Base-by-base conservation (phyloP, 768 basidiomycete species). In the Rubroboletus pulcherrimus region DNA sequence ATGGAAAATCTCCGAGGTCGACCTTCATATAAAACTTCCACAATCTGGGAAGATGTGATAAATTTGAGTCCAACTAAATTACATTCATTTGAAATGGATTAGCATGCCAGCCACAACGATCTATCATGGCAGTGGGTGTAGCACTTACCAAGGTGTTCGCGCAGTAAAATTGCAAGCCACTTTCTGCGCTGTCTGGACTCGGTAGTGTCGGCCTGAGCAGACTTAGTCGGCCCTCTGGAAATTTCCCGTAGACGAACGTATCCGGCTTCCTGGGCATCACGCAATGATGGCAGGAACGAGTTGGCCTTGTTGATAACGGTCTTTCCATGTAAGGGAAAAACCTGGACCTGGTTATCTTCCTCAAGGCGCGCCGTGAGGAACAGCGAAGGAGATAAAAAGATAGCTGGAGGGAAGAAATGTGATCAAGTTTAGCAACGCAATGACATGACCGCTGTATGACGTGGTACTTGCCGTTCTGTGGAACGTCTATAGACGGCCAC, bases 401-500 rank as follows among this genome's bases (percentile, higher is more conserved):
- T 71, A 60, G 71, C 89, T 91, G 59, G 44, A 63, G 42, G 29
- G 24, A 55, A 53, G 34, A 21, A 24, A 53, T 43, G 49, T 49
- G 55, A 53, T 61, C 59, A 55, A 53, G 29, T 33, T 66, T 55
- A 71, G 52, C 39, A 38, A 53, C 37, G 12, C 14, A 19, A 50
- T 43, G 31, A 53, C 9, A 55, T 33, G 17, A 44, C 33, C 44
- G 42, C 29, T 30, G 12, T 49, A 54, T 39, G 54, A 53, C 14
- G 41, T 40, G 52, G 52, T 56, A 77, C 84, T 64, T 68, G 87
- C 90, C 74, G 57, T 83, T 80, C 49, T 76, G 77, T 29, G 82
- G 66, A 52, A 85, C 51, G 8, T 88, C 86, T 43, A 78, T 63
- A 38, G 85, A 87, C n/a, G 89, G 89, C 90, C 90, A 92, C 62